Conservation (phyloP, 129 eudicot genomes). For the Oenanthe sinensis region DNA sequence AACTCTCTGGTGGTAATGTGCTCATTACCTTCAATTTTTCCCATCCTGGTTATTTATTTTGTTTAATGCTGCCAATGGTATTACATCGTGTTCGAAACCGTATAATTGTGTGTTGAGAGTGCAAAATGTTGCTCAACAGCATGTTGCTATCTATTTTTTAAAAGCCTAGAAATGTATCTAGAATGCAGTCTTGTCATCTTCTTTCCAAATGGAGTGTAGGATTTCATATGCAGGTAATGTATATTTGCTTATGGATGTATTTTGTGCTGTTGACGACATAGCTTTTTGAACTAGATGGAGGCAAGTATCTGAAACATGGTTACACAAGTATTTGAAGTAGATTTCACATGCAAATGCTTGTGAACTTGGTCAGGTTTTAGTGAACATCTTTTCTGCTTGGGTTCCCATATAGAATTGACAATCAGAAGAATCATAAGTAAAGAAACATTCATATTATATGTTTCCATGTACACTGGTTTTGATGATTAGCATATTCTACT, state of each 20-base stretch:
- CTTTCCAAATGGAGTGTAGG: neutral
- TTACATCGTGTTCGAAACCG: neutral
- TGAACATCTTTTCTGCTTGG: neutral
- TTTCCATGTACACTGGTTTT: neutral
- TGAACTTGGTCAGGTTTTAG: neutral
- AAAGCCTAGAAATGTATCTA: neutral
- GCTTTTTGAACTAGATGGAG: neutral
- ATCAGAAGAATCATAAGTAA: neutral
- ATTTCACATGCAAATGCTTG: neutral
- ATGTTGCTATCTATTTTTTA: neutral
- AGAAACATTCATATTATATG: neutral
- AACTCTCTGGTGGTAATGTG: conserved; percentile 69
- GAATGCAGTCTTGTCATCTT: neutral
- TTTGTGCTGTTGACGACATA: neutral
- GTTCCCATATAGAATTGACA: neutral
- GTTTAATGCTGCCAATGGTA: neutral
- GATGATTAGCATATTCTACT: neutral
- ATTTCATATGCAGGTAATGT: too few species aligned
- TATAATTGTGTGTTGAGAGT: neutral
- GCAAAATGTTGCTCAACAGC: neutral
- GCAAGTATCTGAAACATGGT: neutral
- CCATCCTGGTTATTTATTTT: neutral
- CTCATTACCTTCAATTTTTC: conserved; percentile 11
- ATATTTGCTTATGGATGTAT: neutral
- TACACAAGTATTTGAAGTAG: neutral